phyloP scores from a whole-genome alignment of 2,329 filamentous ascomycete genomes.

The Leptographium flavum region DNA sequence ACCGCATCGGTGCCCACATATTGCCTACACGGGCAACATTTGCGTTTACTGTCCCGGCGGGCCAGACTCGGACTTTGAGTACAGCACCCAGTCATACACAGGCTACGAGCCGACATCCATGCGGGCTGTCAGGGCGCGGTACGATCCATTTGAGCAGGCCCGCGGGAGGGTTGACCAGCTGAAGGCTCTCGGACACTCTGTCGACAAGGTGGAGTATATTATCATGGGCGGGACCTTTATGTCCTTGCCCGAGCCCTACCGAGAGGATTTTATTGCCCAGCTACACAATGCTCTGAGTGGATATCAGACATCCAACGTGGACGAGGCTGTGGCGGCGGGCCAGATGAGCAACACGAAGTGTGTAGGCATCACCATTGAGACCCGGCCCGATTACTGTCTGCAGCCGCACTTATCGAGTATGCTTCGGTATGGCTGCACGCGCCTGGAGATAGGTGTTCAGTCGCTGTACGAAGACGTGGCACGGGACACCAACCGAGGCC shows the following conservation, averaged over 20 bases:
- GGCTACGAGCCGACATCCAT: slow-evolving; percentile 98
- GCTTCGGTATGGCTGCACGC: slow-evolving; percentile 94
- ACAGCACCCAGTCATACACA: slow-evolving; percentile 97
- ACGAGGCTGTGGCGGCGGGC: slow-evolving; percentile 85
- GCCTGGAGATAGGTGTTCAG: slow-evolving; percentile 89
- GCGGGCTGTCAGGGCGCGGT: slow-evolving; percentile 90
- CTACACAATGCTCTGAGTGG: slow-evolving; percentile 94
- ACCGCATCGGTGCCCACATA: slow-evolving; percentile 92
- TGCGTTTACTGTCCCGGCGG: slow-evolving; percentile 98
- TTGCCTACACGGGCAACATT: slow-evolving; percentile 96
- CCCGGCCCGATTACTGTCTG: slow-evolving; percentile 88
- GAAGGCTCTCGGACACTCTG: slow-evolving; percentile 85
- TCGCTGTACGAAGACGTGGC: slow-evolving; percentile 96
- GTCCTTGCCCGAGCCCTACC: slow-evolving; percentile 79
- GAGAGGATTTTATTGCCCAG: slow-evolving; percentile 87
- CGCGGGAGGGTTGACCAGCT: slow-evolving; percentile 93
- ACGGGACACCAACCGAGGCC: slow-evolving; percentile 91
- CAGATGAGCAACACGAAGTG: slow-evolving; percentile 96
- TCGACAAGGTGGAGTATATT: slow-evolving; percentile 99
- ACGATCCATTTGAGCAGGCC: slow-evolving; percentile 96
- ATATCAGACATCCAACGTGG: slow-evolving; percentile 86
- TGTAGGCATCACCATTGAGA: slow-evolving; percentile 97
- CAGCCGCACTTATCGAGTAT: slow-evolving; percentile 92
- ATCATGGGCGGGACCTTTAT: slow-evolving; percentile 99
- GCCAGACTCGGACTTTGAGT: slow-evolving; percentile 96